Base-by-base conservation (phyloP, 1,139 yeast genomes). In the Candida gigantensis region DNA sequence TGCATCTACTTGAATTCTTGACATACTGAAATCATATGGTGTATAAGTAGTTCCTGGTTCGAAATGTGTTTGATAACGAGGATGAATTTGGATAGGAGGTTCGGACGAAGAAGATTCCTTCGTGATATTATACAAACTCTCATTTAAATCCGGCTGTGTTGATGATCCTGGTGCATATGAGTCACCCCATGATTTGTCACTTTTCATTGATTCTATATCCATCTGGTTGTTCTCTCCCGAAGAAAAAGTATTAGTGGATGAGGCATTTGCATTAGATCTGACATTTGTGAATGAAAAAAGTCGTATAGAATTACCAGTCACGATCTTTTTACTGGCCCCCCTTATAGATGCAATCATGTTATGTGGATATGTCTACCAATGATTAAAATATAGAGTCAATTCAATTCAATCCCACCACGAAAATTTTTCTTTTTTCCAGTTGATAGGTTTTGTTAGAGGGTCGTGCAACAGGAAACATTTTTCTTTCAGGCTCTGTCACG, bases 1-100 rank as follows among this genome's bases (percentile, higher is more conserved):
- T 61, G 72, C 63, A 50, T 60, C 62, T n/a, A n/a, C n/a, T n/a
- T n/a, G n/a, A 27, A 75, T 51, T 45, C 74, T 76, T 32, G 79
- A 77, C 52, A 75, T 59, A 29, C 86, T 78, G 46, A 84, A 83
- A 59, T 84, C 90, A 62, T 82, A 84, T 34, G 94, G 90, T 48
- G 82, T 87, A 52, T 84, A 83, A 2, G 74, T 68, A 2, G 70
- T 63, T 23, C 74, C 75, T 4, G 57, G 53, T 9, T 55, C 55
- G 50, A 79, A 76, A 33, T 55, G 59, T 44, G 63, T 70, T 24
- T 69, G 59, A 47, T 73, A 68, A 20, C 34, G 24, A 11, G 41
- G 39, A 28, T 50, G 50, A 15, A 62, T 51, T 17, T 50, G 46
- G 14, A 59, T 44, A 7, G 67, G 64, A 26, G 42, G 41, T 14